Base-by-base conservation (phyloP, 2,329 filamentous ascomycete genomes). In the Nemania serpens region DNA sequence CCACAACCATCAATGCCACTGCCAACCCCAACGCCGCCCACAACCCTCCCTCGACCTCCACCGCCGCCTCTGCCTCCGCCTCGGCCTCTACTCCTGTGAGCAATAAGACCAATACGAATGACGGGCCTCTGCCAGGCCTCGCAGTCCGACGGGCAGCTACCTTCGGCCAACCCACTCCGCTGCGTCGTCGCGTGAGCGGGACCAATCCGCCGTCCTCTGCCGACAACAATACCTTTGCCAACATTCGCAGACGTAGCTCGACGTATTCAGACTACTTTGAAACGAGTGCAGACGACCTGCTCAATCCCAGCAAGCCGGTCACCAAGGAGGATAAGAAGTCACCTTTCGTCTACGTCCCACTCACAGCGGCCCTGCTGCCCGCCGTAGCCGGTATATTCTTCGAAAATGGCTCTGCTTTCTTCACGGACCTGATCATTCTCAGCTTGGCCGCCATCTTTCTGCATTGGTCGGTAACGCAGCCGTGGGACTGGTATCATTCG, bases 401-500 rank as follows among this genome's bases (percentile, higher is more conserved):
- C 73, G 85, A 90, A 62, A 91, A 96, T 77, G 94, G 94, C 12
- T 89, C 88, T 68, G 85, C 89, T 0, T 83, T 97, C 63, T 86
- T 93, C 56, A 97, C 93, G 0, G 94, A 98, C 75, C 77, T 96
- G 29, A 89, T 95, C 69, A 80, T 98, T 36, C 78, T 98, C 34
- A 87, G 84, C 2, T 76, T 98, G 63, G 91, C 91, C 2, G 91
- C 89, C 4, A 84, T 97, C 46, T 96, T 97, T 70, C 80, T 98
- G 63, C 93, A 97, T 73, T 97, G 93, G 91, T 93, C 91, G 50
- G 89, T 97, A 45, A 89, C 91, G 58, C 81, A 95, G 67, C 94
- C 94, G 68, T 98, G 94, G 93, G 81, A 86, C 55, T 93, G 90
- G 90, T 93, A 93, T 75, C 82, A 85, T 66, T 86, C 88, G 2